phyloP scores from a whole-genome alignment of 345 rosid genomes.

The Draba incana region DNA sequence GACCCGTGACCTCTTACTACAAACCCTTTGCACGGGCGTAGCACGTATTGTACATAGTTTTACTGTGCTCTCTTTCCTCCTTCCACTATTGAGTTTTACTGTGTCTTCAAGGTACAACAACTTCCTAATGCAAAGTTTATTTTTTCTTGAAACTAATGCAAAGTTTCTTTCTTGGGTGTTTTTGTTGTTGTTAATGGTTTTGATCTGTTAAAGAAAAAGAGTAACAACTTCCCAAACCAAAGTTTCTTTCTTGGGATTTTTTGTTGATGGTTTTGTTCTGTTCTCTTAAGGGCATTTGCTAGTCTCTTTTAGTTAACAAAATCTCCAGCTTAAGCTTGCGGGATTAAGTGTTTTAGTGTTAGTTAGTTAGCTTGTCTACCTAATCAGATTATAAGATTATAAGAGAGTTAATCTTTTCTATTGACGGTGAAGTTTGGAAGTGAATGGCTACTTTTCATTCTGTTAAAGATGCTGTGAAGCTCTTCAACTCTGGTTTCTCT shows the following conservation, averaged over 20 bases:
- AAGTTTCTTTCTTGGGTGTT: too few species aligned
- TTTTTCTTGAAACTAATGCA: too few species aligned
- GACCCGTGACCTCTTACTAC: slow-evolving; percentile 34
- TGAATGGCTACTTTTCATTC: slow-evolving; percentile 81
- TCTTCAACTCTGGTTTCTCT: slow-evolving; percentile 74
- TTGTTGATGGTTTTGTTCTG: too few species aligned
- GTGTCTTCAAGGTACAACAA: slow-evolving; percentile 20
- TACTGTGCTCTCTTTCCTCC: slow-evolving; percentile 27
- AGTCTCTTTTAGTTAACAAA: slow-evolving; percentile 8
- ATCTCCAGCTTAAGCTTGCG: not conserved
- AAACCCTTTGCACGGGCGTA: slow-evolving; percentile 35
- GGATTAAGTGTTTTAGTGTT: slow-evolving; percentile 22
- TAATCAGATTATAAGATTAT: not conserved
- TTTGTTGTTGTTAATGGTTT: too few species aligned
- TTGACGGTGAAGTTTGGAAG: slow-evolving; percentile 3
- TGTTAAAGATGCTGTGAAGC: slow-evolving; percentile 89
- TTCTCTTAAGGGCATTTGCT: slow-evolving; percentile 25
- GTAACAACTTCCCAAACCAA: too few species aligned
- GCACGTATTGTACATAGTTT: too few species aligned
- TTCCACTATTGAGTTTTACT: slow-evolving; percentile 23
- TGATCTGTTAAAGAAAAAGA: too few species aligned
- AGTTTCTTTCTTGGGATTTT: too few species aligned
- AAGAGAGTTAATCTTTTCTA: not conserved
- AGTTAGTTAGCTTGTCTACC: too few species aligned
- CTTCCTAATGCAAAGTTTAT: not conserved